Evolutionary conservation across 805 yeast genomes (phyloP).

Genomic region (Cyberlindnera samutprakarnensis): DNA sequence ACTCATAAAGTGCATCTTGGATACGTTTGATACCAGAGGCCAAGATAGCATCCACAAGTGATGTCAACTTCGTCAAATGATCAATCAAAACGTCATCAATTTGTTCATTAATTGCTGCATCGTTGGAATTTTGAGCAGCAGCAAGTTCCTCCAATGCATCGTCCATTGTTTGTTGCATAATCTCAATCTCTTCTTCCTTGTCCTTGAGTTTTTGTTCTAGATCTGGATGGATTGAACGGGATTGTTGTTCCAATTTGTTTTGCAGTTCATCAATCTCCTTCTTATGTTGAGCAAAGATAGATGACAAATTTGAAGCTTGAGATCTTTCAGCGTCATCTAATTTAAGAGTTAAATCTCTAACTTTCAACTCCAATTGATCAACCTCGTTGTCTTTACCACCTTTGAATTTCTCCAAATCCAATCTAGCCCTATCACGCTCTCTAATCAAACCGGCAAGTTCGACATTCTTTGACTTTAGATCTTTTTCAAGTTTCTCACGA

Average conservation of each 20-base stretch:
- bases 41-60: slow-evolving; percentile 64
- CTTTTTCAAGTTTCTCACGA: slow-evolving; percentile 75
- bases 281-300: slow-evolving; percentile 55
- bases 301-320: slow-evolving; percentile 55
- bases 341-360: slow-evolving; percentile 52
- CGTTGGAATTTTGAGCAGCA: slow-evolving; percentile 38
- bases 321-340: slow-evolving; percentile 52
- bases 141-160: slow-evolving; percentile 58
- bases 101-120: slow-evolving; percentile 48
- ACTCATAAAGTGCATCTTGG: slow-evolving; percentile 62
- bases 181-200: slow-evolving; percentile 73
- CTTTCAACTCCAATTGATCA: slow-evolving; percentile 56
- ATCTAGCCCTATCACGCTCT: slow-evolving; percentile 82
- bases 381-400: slow-evolving; percentile 60
- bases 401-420: slow-evolving; percentile 66
- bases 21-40: slow-evolving; percentile 61
- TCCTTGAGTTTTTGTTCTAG: slow-evolving; percentile 45
- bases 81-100: slow-evolving; percentile 44
- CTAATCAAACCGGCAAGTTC: slow-evolving; percentile 85
- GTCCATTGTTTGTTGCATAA: slow-evolving; percentile 73
- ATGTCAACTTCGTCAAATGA: slow-evolving; percentile 41
- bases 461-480: slow-evolving; percentile 75
- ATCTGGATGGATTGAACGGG: slow-evolving; percentile 18
- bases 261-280: slow-evolving; percentile 50
- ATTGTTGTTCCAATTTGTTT: slow-evolving; percentile 22